These are phyloP conservation scores for Triticum timopheevii DNA, from an alignment of 176 grass and related monocot genomes.

Conservation along the genomic window DNA sequence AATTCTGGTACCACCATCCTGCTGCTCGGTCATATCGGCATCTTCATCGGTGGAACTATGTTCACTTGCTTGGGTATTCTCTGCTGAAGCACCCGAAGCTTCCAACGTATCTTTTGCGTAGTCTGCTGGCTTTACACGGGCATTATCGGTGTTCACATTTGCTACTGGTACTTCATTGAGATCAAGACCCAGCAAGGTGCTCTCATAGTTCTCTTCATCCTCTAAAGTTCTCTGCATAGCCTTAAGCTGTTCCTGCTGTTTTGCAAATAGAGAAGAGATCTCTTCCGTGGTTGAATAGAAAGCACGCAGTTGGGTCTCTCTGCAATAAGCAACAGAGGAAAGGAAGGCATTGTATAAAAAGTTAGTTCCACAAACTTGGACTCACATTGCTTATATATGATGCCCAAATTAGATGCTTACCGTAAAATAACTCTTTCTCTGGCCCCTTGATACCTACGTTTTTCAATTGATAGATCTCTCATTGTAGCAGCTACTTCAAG, in stretches of 20 bases:
- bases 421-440: slow-evolving; percentile 88
- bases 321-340: slow-evolving; percentile 38
- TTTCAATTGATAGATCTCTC: slow-evolving; percentile 85
- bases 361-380: slow-evolving; percentile 24
- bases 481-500: slow-evolving; percentile 93
- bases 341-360: slow-evolving; percentile 5
- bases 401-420: slow-evolving; percentile 50
- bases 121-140: slow-evolving; percentile 10
- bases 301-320: slow-evolving; percentile 92
- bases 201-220: slow-evolving; percentile 92
- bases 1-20: slow-evolving; percentile 40
- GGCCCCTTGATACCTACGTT: slow-evolving; percentile 95
- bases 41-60: slow-evolving; percentile 55
- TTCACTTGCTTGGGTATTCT: slow-evolving; percentile 47
- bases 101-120: slow-evolving; percentile 39
- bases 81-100: slow-evolving; percentile 55
- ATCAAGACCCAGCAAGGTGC: slow-evolving; percentile 52
- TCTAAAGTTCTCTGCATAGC: slow-evolving; percentile 98
- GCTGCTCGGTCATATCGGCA: slow-evolving; percentile 52
- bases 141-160: slow-evolving; percentile 29
- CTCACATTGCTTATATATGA: background rate
- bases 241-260: slow-evolving; percentile 98
- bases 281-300: slow-evolving; percentile 99
- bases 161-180: slow-evolving; percentile 37
- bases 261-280: slow-evolving; percentile 79